phyloP scores from a whole-genome alignment of 495 filamentous ascomycete genomes.

The Xylaria nigripes region DNA sequence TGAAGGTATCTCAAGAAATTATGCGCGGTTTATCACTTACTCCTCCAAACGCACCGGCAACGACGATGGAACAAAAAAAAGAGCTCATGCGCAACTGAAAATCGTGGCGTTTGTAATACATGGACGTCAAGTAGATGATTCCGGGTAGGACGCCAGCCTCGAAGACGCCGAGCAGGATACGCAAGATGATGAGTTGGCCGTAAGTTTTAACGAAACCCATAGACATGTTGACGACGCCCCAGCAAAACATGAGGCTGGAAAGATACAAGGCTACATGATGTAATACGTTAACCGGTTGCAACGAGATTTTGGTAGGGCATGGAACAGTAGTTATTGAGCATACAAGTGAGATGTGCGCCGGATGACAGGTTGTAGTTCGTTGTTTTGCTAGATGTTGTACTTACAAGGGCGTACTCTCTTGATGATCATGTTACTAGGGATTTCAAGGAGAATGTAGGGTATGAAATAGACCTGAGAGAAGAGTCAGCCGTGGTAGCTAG shows the following conservation, averaged over 20 bases:
- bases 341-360: background rate
- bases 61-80: slow-evolving; percentile 49
- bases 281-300: background rate
- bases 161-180: slow-evolving; percentile 51
- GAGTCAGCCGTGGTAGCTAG: background rate
- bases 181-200: slow-evolving; percentile 44
- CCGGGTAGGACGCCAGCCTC: slow-evolving; percentile 54
- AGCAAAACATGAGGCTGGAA: slow-evolving; percentile 45
- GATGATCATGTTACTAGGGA: slow-evolving; percentile 50
- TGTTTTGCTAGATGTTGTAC: background rate
- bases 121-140: slow-evolving; percentile 47
- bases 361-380: background rate
- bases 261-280: slow-evolving; percentile 42
- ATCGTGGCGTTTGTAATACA: slow-evolving; percentile 58
- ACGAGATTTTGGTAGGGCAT: background rate
- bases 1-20: background rate
- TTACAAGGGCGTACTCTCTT: slow-evolving; percentile 30
- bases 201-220: slow-evolving; percentile 44
- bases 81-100: slow-evolving; percentile 50
- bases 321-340: background rate
- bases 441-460: slow-evolving; percentile 55
- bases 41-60: slow-evolving; percentile 55
- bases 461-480: slow-evolving; percentile 46
- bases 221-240: slow-evolving; percentile 48
- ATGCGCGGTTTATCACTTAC: slow-evolving; percentile 14